Evolutionary conservation across 257 asterid genomes (phyloP), one percentile per base, ranked within the genome.

Genomic region (Fraxinus quadrangulata): DNA sequence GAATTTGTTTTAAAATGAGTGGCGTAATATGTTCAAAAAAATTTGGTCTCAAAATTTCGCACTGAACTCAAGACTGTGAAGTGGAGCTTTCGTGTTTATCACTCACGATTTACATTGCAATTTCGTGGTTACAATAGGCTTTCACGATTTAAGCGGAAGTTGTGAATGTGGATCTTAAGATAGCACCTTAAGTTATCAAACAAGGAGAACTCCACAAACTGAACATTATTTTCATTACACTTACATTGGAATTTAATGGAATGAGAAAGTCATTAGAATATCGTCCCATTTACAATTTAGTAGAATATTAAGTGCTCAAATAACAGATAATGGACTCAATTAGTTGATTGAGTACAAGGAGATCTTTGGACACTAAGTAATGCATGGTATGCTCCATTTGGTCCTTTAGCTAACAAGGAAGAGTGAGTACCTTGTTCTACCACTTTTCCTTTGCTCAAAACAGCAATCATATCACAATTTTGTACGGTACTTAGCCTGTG

Each of bases 381-480:
- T 1, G 97, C 81, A 78, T 83, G 92, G 76, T 94, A 94, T 0
- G 88, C 90, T 36, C 97, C 99, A 31, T 67, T 81, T 0, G 91
- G 75, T 34, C 94, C 96, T 72, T 77, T 88, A 0, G 83, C 88
- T 68, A 92, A 47, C 88, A 95, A 80, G 0, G 89, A 85, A 1
- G 97, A 87, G 78, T 94, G 99, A 0, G 89, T 87, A 36, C 99
- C 97, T 70, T 81, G 85, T 21, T 94, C 99, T 5, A 92, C 94
- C 2, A 94, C 89, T 21, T 73, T 87, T 0, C 97, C 97, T 75
- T 90, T 85, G 51, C 89, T 97, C 79, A 94, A 71, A 47, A 94
- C 99, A 0, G 94, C 93, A 21, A 94, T 91, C 4, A 79, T 80
- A 33, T 94, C 90, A 49, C 99, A 94, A 10, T 85, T 87, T 26